Evolutionary conservation across 257 asterid species (phyloP).

Genomic region (Ehretia macrophylla): DNA sequence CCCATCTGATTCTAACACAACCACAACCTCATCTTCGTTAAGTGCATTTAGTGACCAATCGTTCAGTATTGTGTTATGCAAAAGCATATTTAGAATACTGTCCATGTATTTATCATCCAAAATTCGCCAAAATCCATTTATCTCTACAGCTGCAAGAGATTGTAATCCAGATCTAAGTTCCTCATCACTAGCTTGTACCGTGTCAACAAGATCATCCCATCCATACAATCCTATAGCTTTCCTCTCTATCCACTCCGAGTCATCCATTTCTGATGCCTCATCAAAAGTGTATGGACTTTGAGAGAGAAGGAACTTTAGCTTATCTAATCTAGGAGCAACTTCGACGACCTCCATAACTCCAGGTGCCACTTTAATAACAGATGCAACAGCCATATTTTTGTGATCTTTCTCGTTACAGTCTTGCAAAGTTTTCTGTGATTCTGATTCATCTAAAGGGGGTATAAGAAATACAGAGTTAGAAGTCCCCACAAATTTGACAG

Average conservation of each 20-base stretch:
- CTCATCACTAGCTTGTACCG: slow-evolving; percentile 78
- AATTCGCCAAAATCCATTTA: slow-evolving; percentile 80
- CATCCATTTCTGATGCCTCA: slow-evolving; percentile 59
- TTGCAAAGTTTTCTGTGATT: slow-evolving; percentile 19
- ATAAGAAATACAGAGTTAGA: slow-evolving; percentile 85
- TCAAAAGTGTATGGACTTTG: slow-evolving; percentile 55
- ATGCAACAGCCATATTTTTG: slow-evolving; percentile 37
- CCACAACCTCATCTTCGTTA: slow-evolving; percentile 60
- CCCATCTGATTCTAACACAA: slow-evolving; percentile 61
- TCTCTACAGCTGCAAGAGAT: slow-evolving; percentile 64
- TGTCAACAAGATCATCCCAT: slow-evolving; percentile 74
- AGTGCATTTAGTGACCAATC: slow-evolving; percentile 69
- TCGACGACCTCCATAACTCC: slow-evolving; percentile 90
- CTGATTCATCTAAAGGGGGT: slow-evolving; percentile 48
- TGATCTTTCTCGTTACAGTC: slow-evolving; percentile 27
- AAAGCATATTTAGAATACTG: slow-evolving; percentile 58
- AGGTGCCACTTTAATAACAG: slow-evolving; percentile 66
- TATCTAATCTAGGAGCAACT: slow-evolving; percentile 82
- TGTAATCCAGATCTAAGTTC: slow-evolving; percentile 61
- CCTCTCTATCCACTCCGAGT: slow-evolving; percentile 30
- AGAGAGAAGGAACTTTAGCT: slow-evolving; percentile 70
- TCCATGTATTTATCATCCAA: slow-evolving; percentile 61
- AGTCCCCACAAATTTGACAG: slow-evolving; percentile 85
- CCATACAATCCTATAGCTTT: slow-evolving; percentile 41
- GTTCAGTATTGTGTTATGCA: slow-evolving; percentile 50